Percentiles rank a stretch among this genome's conserved stretches.
phyloP scores from a whole-genome alignment of 768 basidiomycete genomes.

The Boletus sensibilis region DNA sequence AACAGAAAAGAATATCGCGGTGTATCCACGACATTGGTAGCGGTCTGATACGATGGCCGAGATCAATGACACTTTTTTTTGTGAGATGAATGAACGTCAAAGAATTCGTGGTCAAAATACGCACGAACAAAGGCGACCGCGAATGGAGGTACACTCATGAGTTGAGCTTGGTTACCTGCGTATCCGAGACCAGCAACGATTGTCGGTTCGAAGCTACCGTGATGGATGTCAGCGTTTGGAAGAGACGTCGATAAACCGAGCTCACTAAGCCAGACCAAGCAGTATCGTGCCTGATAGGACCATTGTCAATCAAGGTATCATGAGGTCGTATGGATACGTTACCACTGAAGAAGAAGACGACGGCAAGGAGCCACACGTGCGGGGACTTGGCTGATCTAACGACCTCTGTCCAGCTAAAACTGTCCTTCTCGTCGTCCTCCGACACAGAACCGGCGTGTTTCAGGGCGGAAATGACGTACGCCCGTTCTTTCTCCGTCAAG shows the following conservation, averaged over 20 bases:
- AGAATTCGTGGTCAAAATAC: slow-evolving; percentile 12
- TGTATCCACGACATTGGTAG: slow-evolving; percentile 50
- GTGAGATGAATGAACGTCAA: neutral
- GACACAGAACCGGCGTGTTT: slow-evolving; percentile 33
- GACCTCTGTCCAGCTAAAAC: slow-evolving; percentile 60
- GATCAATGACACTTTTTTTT: slow-evolving; percentile 34
- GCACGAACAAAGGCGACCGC: slow-evolving; percentile 46
- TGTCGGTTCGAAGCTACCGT: slow-evolving; percentile 64
- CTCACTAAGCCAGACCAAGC: slow-evolving; percentile 26
- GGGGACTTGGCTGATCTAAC: slow-evolving; percentile 45
- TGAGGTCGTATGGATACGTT: slow-evolving; percentile 15
- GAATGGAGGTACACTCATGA: slow-evolving; percentile 56
- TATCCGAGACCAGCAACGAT: slow-evolving; percentile 66
- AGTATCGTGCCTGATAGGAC: slow-evolving; percentile 16
- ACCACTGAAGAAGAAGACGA: slow-evolving; percentile 56
- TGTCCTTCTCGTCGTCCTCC: slow-evolving; percentile 42
- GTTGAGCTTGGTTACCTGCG: slow-evolving; percentile 49
- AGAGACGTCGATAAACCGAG: neutral
- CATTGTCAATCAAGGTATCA: neutral
- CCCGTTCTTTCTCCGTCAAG: slow-evolving; percentile 49
- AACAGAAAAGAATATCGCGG: slow-evolving; percentile 43
- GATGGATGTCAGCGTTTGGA: slow-evolving; percentile 37
- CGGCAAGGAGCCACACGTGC: slow-evolving; percentile 52
- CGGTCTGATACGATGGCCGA: slow-evolving; percentile 52
- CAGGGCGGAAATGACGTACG: slow-evolving; percentile 38